phyloP scores from a whole-genome alignment of 2,329 filamentous ascomycete genomes.

The Aspergillus thermomutatus region DNA sequence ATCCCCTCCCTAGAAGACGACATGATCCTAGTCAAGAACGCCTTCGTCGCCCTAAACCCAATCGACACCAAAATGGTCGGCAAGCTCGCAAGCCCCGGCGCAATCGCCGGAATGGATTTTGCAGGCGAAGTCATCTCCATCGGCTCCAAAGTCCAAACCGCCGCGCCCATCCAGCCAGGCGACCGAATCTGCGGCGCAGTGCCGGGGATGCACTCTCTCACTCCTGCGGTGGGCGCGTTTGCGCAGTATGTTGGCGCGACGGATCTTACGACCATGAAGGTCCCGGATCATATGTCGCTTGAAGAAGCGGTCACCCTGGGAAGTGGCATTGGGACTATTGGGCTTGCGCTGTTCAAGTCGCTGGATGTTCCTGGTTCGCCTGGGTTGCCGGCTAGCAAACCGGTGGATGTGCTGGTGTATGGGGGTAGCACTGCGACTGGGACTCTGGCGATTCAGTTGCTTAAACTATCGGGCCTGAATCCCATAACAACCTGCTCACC shows the following conservation, averaged over 20 bases:
- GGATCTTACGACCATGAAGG: background rate
- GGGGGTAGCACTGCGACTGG: background rate
- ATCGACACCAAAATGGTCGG: constrained; percentile 9
- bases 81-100: background rate
- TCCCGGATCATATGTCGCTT: background rate
- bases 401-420: background rate
- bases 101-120: constrained; percentile 20
- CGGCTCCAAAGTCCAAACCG: background rate
- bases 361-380: background rate
- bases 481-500: background rate
- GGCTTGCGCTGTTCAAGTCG: background rate
- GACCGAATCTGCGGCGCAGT: background rate
- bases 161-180: background rate
- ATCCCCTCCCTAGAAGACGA: background rate
- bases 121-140: constrained; percentile 18
- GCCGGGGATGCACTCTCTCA: background rate
- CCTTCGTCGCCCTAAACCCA: constrained; percentile 23
- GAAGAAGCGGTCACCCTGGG: background rate
- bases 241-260: background rate
- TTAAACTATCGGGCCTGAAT: background rate
- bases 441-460: background rate
- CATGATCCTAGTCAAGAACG: constrained; percentile 3
- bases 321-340: background rate
- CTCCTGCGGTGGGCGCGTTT: background rate
- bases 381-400: background rate